A percentile compares a stretch with the other conserved stretches of the same genome.
These are phyloP conservation scores for Davidsoniella virescens DNA, from an alignment of 2,329 filamentous ascomycete species.

Conservation along the genomic window DNA sequence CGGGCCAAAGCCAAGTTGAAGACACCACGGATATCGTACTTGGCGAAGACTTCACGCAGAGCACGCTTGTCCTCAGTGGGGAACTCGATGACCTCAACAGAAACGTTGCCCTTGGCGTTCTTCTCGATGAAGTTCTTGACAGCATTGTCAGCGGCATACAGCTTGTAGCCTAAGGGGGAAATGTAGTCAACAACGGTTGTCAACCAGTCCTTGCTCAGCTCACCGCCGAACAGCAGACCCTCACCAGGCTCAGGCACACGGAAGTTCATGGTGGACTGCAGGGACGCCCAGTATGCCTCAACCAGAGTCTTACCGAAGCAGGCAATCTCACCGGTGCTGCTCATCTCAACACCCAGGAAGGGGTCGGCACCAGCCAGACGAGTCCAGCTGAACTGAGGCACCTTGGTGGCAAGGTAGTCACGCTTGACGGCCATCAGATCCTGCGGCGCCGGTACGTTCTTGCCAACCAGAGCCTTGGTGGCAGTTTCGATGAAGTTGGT, in stretches of 20 bases:
- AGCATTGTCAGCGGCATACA: slow-evolving; percentile 67
- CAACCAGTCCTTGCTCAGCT: slow-evolving; percentile 54
- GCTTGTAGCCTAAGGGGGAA: slow-evolving; percentile 79
- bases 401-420: slow-evolving; percentile 91
- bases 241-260: slow-evolving; percentile 85
- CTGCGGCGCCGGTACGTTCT: slow-evolving; percentile 65
- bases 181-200: slow-evolving; percentile 73
- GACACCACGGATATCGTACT: slow-evolving; percentile 87
- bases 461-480: slow-evolving; percentile 77
- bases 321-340: slow-evolving; percentile 91
- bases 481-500: slow-evolving; percentile 94
- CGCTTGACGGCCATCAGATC: slow-evolving; percentile 84
- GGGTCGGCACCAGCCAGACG: slow-evolving; percentile 92
- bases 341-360: slow-evolving; percentile 96
- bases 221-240: slow-evolving; percentile 86
- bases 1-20: slow-evolving; percentile 84
- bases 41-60: slow-evolving; percentile 86
- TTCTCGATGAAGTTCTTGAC: slow-evolving; percentile 76
- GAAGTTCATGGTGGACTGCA: slow-evolving; percentile 94
- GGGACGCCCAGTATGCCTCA: slow-evolving; percentile 92
- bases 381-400: slow-evolving; percentile 98
- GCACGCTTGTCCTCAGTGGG: slow-evolving; percentile 91
- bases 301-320: slow-evolving; percentile 94
- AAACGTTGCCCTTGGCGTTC: slow-evolving; percentile 46
- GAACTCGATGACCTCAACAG: slow-evolving; percentile 87